Conservation (phyloP, 2,329 filamentous ascomycete genomes). For the Lachnellula arida region DNA sequence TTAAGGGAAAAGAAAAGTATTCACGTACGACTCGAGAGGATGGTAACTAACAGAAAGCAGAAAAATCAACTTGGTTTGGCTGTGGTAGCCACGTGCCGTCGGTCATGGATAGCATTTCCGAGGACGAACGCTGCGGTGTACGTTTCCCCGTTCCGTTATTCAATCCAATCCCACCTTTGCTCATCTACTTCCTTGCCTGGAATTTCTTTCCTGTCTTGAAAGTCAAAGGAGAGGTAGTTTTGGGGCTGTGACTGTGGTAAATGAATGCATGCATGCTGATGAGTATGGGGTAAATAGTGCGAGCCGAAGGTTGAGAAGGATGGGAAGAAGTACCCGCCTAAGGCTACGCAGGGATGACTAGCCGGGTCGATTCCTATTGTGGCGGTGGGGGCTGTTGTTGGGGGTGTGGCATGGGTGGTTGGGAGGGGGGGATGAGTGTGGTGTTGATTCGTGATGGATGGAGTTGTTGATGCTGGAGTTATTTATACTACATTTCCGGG, state of each 20-base stretch:
- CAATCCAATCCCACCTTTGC: neutral
- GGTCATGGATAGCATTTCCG: slow-evolving; percentile 49
- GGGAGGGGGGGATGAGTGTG: neutral
- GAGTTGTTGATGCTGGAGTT: neutral
- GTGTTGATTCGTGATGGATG: neutral
- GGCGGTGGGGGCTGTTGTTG: neutral
- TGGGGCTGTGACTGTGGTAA: neutral
- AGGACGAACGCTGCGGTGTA: slow-evolving; percentile 45
- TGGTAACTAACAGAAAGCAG: slow-evolving; percentile 27
- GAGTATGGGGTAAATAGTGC: slow-evolving; percentile 33
- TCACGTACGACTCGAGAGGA: neutral
- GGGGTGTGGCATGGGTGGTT: neutral
- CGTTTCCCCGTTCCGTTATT: neutral
- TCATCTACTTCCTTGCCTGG: neutral
- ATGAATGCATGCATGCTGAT: too few species aligned
- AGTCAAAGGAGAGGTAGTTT: neutral
- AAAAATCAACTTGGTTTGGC: slow-evolving; percentile 49
- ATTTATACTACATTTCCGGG: neutral
- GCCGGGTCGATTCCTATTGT: slow-evolving; percentile 3
- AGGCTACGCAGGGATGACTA: slow-evolving; percentile 32
- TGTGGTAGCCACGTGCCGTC: slow-evolving; percentile 46
- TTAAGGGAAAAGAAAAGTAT: neutral
- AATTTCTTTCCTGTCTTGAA: too few species aligned
- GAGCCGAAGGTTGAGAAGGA: slow-evolving; percentile 44
- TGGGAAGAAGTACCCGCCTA: slow-evolving; percentile 51